These are phyloP conservation scores for Cladorrhinum sp. DNA, from an alignment of 2,329 filamentous ascomycete genomes.

Conservation along the genomic window DNA sequence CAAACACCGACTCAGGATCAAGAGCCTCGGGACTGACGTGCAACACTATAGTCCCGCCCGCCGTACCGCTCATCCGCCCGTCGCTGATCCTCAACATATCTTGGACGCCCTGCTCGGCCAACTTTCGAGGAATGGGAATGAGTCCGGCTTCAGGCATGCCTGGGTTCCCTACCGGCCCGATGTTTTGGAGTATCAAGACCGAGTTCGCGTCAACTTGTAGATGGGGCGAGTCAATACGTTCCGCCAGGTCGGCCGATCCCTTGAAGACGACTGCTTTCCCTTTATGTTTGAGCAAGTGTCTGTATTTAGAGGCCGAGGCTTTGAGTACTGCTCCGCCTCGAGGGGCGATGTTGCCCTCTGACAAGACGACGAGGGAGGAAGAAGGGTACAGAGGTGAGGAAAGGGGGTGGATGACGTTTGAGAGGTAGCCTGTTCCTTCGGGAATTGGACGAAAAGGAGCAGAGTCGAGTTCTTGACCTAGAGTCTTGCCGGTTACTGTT, in stretches of 20 bases:
- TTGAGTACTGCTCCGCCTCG: conserved; percentile 84
- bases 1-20: conserved; percentile 70
- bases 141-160: conserved; percentile 86
- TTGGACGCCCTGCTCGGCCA: conserved; percentile 68
- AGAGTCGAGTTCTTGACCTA: conserved; percentile 73
- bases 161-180: conserved; percentile 84
- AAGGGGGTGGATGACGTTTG: conserved; percentile 63
- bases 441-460: conserved; percentile 58
- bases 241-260: conserved; percentile 72
- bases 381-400: conserved; percentile 63
- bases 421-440: conserved; percentile 25
- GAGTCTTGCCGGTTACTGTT: conserved; percentile 80
- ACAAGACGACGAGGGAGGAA: conserved; percentile 76
- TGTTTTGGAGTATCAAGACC: conserved; percentile 81
- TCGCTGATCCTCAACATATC: conserved; percentile 87
- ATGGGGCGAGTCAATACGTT: conserved; percentile 52
- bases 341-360: conserved; percentile 75
- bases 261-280: conserved; percentile 62
- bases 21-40: conserved; percentile 86
- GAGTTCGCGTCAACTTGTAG: conserved; percentile 60
- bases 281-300: conserved; percentile 47
- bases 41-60: conserved; percentile 84
- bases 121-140: conserved; percentile 68
- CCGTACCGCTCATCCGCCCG: conserved; percentile 81
- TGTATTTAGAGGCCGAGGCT: conserved; percentile 81